phyloP scores from a whole-genome alignment of 2,329 filamentous ascomycete genomes.

The Penicillium sp. region DNA sequence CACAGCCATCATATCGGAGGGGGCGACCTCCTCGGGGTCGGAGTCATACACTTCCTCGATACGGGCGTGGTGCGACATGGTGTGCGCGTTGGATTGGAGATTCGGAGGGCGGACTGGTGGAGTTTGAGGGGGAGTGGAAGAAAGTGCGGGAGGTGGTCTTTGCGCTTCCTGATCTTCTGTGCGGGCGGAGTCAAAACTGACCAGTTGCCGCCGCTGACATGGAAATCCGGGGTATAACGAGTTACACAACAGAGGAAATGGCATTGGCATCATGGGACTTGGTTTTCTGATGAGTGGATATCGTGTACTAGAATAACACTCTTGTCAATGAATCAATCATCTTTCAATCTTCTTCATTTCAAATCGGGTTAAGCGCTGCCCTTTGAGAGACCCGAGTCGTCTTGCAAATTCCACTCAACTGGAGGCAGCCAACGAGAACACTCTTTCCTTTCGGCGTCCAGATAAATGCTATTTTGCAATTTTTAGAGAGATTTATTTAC shows the following conservation, averaged over 20 bases:
- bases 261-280: not conserved
- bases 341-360: not conserved
- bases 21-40: constrained; percentile 86
- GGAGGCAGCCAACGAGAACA: not conserved
- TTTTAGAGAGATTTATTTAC: not conserved
- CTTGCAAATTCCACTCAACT: not conserved
- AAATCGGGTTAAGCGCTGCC: not conserved
- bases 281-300: not conserved
- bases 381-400: not conserved
- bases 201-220: constrained; percentile 3
- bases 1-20: constrained; percentile 58
- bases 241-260: not conserved
- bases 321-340: not conserved
- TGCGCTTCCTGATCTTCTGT: constrained; percentile 14
- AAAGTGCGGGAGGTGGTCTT: constrained; percentile 26
- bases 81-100: constrained; percentile 23
- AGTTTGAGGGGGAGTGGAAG: constrained; percentile 11
- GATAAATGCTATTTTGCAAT: not conserved
- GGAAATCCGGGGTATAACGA: not conserved
- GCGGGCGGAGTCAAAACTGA: constrained; percentile 15
- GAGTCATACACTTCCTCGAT: constrained; percentile 94
- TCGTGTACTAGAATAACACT: no score
- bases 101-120: not conserved
- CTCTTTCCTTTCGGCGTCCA: no score
- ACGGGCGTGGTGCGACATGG: constrained; percentile 76